phyloP scores from a whole-genome alignment of 768 basidiomycete genomes.

The Butyriboletus loyo region DNA sequence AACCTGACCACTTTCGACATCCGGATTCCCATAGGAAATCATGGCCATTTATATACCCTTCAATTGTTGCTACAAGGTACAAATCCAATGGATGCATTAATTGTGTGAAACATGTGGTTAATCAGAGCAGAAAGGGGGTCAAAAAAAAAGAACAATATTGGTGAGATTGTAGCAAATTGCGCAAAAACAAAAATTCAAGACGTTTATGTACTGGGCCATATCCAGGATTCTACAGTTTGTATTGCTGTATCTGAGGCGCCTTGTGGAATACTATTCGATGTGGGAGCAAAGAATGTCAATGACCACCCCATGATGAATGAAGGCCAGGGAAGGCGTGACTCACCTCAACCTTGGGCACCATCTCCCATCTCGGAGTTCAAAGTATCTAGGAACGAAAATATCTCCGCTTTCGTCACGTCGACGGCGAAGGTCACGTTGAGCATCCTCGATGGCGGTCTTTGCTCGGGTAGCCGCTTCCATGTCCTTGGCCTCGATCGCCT shows the following conservation, averaged over 20 bases:
- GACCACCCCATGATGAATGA: too few species aligned
- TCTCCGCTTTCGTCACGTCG: constrained; percentile 71
- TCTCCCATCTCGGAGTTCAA: constrained; percentile 69
- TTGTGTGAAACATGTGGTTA: constrained; percentile 25
- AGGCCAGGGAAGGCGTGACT: constrained; percentile 24
- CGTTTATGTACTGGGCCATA: constrained; percentile 47
- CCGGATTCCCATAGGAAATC: constrained; percentile 18
- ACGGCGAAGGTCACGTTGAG: constrained; percentile 78
- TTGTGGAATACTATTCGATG: constrained; percentile 55
- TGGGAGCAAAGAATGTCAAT: too few species aligned
- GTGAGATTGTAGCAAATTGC: constrained; percentile 8
- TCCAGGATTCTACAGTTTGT: constrained; percentile 70
- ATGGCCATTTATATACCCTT: constrained; percentile 35
- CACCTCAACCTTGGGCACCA: constrained; percentile 82
- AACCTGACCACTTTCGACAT: background rate
- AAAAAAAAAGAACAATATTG: constrained; percentile 1
- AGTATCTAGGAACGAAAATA: constrained; percentile 74
- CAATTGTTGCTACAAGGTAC: constrained; percentile 40
- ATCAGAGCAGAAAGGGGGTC: constrained; percentile 6
- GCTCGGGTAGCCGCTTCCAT: constrained; percentile 93
- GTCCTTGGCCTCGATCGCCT: constrained; percentile 81
- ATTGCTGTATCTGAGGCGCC: constrained; percentile 66
- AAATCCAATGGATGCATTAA: constrained; percentile 37
- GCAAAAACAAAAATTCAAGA: too few species aligned
- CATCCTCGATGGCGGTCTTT: constrained; percentile 88